These are phyloP conservation scores for Fusarium neocosmosporiellum DNA, from an alignment of 2,329 filamentous ascomycete species.

Conservation along the genomic window DNA sequence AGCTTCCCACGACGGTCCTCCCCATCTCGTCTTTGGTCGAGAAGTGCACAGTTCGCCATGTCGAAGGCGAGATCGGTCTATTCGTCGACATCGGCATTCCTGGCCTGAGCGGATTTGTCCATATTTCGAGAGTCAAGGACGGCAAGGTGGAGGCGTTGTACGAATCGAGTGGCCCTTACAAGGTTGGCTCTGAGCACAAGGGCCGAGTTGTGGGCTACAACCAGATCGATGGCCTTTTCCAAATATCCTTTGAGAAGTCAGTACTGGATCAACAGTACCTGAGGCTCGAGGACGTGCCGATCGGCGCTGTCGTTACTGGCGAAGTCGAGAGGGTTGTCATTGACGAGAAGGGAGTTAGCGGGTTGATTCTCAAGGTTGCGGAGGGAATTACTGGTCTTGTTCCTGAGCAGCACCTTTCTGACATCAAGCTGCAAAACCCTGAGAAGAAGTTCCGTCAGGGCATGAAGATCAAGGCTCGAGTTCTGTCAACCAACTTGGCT, in stretches of 20 bases:
- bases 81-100: constrained; percentile 75
- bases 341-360: constrained; percentile 80
- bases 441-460: constrained; percentile 97
- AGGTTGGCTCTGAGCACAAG: constrained; percentile 80
- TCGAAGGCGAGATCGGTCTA: constrained; percentile 83
- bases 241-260: constrained; percentile 84
- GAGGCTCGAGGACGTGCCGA: constrained; percentile 87
- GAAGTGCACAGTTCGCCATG: constrained; percentile 80
- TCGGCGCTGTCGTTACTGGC: constrained; percentile 84
- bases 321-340: constrained; percentile 87
- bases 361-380: constrained; percentile 84
- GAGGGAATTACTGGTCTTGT: constrained; percentile 92
- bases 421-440: constrained; percentile 87
- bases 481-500: constrained; percentile 80
- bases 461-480: constrained; percentile 83
- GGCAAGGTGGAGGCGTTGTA: constrained; percentile 87
- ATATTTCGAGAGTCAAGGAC: constrained; percentile 93
- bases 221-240: constrained; percentile 84
- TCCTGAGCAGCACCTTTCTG: constrained; percentile 87
- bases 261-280: constrained; percentile 90
- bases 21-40: constrained; percentile 81
- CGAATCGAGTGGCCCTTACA: constrained; percentile 80
- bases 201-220: constrained; percentile 90
- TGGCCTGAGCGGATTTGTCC: constrained; percentile 86
- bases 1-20: constrained; percentile 67